Evolutionary conservation across 148 eudicot species (phyloP), one percentile per base, ranked within the genome.

Genomic region (Dysphania ambrosioides): DNA sequence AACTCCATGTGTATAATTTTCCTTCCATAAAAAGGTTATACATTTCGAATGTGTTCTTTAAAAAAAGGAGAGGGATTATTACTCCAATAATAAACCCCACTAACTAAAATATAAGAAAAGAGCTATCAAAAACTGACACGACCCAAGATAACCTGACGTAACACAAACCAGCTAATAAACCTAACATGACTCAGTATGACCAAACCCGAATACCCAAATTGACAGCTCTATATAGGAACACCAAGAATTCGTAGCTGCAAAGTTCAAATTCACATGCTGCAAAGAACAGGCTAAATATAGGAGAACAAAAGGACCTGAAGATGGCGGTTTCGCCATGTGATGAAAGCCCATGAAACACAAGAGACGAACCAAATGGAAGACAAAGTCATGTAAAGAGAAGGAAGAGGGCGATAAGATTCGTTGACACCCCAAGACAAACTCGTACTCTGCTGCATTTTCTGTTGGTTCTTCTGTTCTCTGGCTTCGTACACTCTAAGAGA

Each of bases 271-370:
- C 59, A 55, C 19, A 55, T 30, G 35, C 5, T 30, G 35, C 26
- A 51, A 3, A 29, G 16, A 60, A 21, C 23, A 35, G 15, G 40
- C 40, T 36, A 36, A 60, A 8, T 12, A 26, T 18, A 15, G 3
- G 19, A 56, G 8, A 40, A 41, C 36, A 65, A 67, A 42, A n/a
- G n/a, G 70, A 91, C 98, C 98, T 92, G 97, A 85, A 88, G 86
- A 84, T 80, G 88, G 76, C 97, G 96, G 80, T 87, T 85, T 29
- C 74, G 84, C 87, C 80, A 88, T 24, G 96, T 90, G 78, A 87
- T 82, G 77, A 89, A 38, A 56, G 87, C 77, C 99, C 99, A 95
- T 27, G 77, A 92, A 31, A 68, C 72, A 42, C 94, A 86, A 34
- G 90, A 86, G 75, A 87, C 35, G 38, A 83, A 78, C 99, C 99